These are phyloP conservation scores for Wickerhamiella infanticola DNA, from an alignment of 1,139 yeast species.

Conservation along the genomic window DNA sequence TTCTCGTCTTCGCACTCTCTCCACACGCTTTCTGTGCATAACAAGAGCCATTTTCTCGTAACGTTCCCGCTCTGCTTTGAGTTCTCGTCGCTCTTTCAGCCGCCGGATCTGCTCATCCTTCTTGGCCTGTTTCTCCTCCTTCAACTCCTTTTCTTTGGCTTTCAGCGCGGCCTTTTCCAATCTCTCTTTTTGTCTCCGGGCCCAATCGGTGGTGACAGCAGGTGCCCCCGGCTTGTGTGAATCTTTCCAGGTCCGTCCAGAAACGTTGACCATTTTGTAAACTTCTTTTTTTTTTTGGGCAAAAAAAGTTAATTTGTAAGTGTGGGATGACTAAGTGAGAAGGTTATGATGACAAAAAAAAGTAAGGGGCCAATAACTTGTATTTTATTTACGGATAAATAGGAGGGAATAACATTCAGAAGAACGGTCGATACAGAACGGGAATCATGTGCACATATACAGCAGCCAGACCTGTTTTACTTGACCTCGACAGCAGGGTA, in stretches of 20 bases:
- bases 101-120: conserved; percentile 19
- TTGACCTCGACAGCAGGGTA: background rate
- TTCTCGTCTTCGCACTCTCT: conserved; percentile 26
- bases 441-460: too few species aligned
- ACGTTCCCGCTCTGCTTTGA: conserved; percentile 29
- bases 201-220: conserved; percentile 21
- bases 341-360: background rate
- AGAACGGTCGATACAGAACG: too few species aligned
- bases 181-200: conserved; percentile 20
- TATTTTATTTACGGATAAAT: background rate
- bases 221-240: conserved; percentile 19
- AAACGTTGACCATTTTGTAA: conserved; percentile 12
- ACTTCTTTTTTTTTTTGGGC: background rate
- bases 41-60: conserved; percentile 26
- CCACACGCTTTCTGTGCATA: conserved; percentile 30
- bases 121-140: conserved; percentile 24
- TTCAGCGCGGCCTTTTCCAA: conserved; percentile 19
- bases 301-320: too few species aligned
- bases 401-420: background rate
- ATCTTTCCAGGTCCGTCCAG: conserved; percentile 23
- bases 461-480: too few species aligned
- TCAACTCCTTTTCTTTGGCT: conserved; percentile 24
- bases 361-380: background rate
- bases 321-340: too few species aligned
- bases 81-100: conserved; percentile 24